These are phyloP conservation scores for Scedosporium dehoogii DNA, from an alignment of 2,329 filamentous ascomycete species.

Conservation along the genomic window DNA sequence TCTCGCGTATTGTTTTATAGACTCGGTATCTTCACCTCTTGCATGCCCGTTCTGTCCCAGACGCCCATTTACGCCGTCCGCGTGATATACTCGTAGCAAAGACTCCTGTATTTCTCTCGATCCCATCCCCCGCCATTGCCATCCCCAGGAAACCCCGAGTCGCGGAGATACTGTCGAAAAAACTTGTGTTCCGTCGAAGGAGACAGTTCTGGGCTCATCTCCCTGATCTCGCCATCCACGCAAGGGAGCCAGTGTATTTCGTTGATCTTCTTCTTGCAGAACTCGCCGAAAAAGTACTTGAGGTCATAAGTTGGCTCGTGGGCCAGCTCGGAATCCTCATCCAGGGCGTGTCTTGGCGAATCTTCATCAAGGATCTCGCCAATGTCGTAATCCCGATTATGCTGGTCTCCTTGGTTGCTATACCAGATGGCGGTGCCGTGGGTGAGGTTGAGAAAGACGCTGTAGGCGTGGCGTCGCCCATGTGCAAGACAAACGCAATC, in stretches of 20 bases:
- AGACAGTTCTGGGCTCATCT: neutral
- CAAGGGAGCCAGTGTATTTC: neutral
- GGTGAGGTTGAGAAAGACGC: neutral
- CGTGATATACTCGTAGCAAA: no score
- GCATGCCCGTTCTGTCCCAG: no score
- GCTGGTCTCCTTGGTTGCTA: neutral
- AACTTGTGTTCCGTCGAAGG: no score
- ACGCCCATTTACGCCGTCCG: no score
- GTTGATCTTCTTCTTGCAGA: neutral
- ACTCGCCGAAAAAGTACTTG: neutral
- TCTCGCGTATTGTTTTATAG: no score
- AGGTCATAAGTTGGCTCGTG: neutral
- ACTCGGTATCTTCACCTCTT: no score
- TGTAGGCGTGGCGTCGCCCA: neutral
- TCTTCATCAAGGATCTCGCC: neutral
- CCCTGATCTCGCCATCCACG: neutral
- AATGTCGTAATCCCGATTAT: neutral
- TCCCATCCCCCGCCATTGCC: no score
- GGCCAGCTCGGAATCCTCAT: neutral
- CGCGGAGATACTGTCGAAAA: no score
- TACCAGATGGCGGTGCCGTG: neutral
- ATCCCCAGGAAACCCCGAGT: no score
- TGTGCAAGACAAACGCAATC: constrained; percentile 10
- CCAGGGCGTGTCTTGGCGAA: neutral
- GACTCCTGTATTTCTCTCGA: no score